Base-by-base conservation (phyloP, 148 eudicot genomes). In the Polygonum aviculare region DNA sequence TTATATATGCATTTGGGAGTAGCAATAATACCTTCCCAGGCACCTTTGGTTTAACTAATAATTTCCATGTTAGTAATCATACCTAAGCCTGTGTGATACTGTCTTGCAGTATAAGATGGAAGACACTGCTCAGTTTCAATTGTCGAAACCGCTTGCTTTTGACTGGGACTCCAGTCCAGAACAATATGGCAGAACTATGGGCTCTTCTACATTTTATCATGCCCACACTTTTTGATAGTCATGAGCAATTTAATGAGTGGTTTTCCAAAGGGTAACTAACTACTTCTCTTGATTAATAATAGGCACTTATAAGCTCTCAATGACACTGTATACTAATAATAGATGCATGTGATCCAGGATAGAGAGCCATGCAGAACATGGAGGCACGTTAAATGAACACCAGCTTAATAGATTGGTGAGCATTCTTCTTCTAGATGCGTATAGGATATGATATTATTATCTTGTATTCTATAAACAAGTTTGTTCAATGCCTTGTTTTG, bases 151-250 rank as follows among this genome's bases (percentile, higher is more conserved):
- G 98, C 77, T 86, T 95, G 91, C 93, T 95, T 76, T 83, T 95
- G 79, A 95, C 98, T 70, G 98, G 98, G 60, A 95, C 98, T 3
- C 98, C 98, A 45, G 83, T 95, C 79, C 98, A 95, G 81, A 95
- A 95, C 81, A 95, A 95, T 87, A 95, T 95, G 98, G 98, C 98
- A 79, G 98, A 95, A 78, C 83, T 95, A 80, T 95, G 98, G 98
- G 89, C 98, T 44, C 94, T 95, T 74, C 82, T 95, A 12, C 98
- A 95, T 86, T 95, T 95, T 76, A 95, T 95, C 74, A 95, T 95
- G 98, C 98, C 98, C 62, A 95, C 98, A 26, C 82, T 95, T 51
- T 95, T 95, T 80, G 98, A 95, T 84, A 95, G 98, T 82, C 98
- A 95, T 71, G 98, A 95, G 75, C 97, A 92, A 78, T 95, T 95